Base-by-base conservation (phyloP, 1,139 yeast genomes). In the Yamadazyma trypodendri region DNA sequence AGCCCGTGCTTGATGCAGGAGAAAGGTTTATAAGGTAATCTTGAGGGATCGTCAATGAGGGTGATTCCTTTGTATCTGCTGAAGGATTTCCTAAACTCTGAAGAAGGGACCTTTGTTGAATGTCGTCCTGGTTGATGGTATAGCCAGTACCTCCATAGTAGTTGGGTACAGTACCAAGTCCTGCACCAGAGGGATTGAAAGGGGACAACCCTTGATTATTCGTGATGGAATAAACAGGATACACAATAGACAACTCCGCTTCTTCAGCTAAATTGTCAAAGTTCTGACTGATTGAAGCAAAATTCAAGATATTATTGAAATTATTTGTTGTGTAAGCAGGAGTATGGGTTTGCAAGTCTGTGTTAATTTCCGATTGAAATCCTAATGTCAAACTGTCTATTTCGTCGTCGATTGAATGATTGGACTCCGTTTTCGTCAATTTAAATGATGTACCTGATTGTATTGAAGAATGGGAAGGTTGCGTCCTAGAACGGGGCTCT, bases 201-300 rank as follows among this genome's bases (percentile, higher is more conserved):
- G 36, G 14, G 3, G 40, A 36, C 7, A 33, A 22, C 7, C 37
- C 41, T 15, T 38, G 42, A 22, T 40, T 46, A 31, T 45, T 46
- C 9, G 41, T 52, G 24, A 64, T 52, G 11, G 66, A 56, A 44
- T 69, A 68, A 11, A 68, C 65, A 1, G 74, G 74, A 38, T 66
- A 68, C 10, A 68, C 62, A 39, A 68, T 65, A 22, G 64, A 52
- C 18, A 48, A 40, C 23, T 54, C 39, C 39, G 55, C 42, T 40
- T 55, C 40, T 36, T 54, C 30, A 14, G 45, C 51, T 24, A 59
- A 50, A 45, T 62, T 61, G 43, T 60, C 68, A 37, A 58, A 63
- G 38, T 59, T 57, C 37, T 60, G 63, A 24, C 56, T 54, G 20
- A 61, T 52, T 28, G 50, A 35, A 12, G 49, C 38, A 25, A 38